phyloP scores from a whole-genome alignment of 805 yeast species.

The Saccharomycopsis malanga region DNA sequence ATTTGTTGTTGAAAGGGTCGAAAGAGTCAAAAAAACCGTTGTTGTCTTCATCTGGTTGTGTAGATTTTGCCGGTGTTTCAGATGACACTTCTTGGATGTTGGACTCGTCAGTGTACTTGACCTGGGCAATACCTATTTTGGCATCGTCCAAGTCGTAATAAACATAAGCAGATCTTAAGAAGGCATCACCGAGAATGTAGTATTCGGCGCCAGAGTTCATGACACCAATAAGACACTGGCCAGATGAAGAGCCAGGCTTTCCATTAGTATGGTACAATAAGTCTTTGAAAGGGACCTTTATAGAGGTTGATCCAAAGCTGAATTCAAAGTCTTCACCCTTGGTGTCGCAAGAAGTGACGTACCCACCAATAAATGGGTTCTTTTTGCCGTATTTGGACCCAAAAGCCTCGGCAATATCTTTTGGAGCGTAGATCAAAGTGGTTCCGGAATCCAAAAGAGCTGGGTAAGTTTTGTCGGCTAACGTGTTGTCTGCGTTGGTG shows the following conservation, averaged over 20 bases:
- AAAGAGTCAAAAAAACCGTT: too few relatives aligned
- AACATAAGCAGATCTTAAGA: conserved; percentile 45
- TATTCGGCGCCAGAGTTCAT: conserved; percentile 30
- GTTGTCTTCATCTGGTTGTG: too few relatives aligned
- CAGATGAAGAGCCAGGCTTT: conserved; percentile 21
- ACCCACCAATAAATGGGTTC: conserved; percentile 8
- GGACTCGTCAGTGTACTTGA: conserved; percentile 27
- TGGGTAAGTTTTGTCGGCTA: conserved; percentile 27
- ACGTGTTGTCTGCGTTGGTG: not conserved
- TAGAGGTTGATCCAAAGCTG: conserved; percentile 49
- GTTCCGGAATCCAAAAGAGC: conserved; percentile 41
- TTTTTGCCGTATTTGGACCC: conserved; percentile 12
- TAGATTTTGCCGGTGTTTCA: too few relatives aligned
- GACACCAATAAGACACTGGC: conserved; percentile 41
- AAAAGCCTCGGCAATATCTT: conserved; percentile 13
- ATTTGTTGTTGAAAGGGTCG: too few relatives aligned
- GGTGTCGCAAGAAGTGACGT: conserved; percentile 13
- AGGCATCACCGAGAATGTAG: conserved; percentile 47
- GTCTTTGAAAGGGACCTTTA: conserved; percentile 42
- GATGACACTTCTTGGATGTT: too few relatives aligned
- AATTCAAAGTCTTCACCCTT: conserved; percentile 35
- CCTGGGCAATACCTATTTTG: conserved; percentile 42
- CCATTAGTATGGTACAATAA: conserved; percentile 24
- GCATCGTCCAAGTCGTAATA: conserved; percentile 46
- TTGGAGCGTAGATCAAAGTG: conserved; percentile 39